Evolutionary conservation across 441 rosid genomes (phyloP), one percentile per base, ranked within the genome.

Genomic region (Syzygium malaccense): DNA sequence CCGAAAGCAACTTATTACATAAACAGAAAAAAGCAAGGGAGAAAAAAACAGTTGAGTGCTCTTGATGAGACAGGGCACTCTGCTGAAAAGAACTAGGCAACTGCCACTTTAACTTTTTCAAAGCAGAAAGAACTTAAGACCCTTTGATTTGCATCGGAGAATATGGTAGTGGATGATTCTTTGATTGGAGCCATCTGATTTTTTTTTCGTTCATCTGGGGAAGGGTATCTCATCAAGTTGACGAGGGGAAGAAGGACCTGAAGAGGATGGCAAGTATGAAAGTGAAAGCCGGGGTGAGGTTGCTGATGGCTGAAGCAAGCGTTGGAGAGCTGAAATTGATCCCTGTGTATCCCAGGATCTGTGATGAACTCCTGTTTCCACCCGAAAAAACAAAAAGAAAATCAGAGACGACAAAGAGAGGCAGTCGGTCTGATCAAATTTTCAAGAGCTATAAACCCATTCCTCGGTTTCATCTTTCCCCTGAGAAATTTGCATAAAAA

Each of bases 271-370:
- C 88, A 7, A 90, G 86, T 17, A 90, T 86, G 91, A 90, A 90
- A 45, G 91, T 86, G 85, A 88, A 78, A 86, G 91, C 91, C 11
- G 91, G 91, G 8, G 64, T 79, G 83, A 90, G 91, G 88, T 79
- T 90, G 88, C 91, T 86, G 88, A 90, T 90, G 41, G 89, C 91
- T 14, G 91, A 90, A 86, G 91, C 91, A 28, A 90, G 88, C 32
- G 91, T 88, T 17, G 91, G 91, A 79, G 91, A 90, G 71, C 91
- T 90, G 53, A 33, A 83, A 86, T 37, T 79, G 91, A 90, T 88
- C 6, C 91, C 91, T 14, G 85, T 86, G 56, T 88, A 90, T 18
- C 91, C 91, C 84, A 90, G 55, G 37, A 86, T 90, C 89, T 88
- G 89, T 15, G 89, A 88, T 54, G 89, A 30, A 37, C 88, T 51